phyloP scores from a whole-genome alignment of 441 rosid species.

The Gossypium davidsonii region DNA sequence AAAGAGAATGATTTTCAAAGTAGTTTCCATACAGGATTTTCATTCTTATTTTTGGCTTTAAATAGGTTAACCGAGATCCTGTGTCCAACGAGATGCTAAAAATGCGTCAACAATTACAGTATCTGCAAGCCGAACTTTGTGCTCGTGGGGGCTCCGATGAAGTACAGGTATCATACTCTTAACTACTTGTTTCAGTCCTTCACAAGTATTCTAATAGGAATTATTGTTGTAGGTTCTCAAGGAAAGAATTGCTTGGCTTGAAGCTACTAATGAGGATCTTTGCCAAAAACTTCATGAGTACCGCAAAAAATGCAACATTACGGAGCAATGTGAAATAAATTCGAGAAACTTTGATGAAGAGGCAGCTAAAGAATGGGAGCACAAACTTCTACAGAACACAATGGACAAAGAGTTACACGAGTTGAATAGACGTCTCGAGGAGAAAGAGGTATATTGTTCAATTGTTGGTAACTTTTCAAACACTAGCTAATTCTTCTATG shows the following conservation, averaged over 20 bases:
- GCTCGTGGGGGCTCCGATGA: constrained; percentile 80
- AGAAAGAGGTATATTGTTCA: constrained; percentile 70
- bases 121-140: constrained; percentile 92
- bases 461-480: background rate
- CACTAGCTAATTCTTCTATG: constrained; percentile 1
- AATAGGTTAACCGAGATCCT: constrained; percentile 93
- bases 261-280: constrained; percentile 88
- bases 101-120: constrained; percentile 93
- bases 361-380: constrained; percentile 96
- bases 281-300: constrained; percentile 85
- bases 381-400: constrained; percentile 75
- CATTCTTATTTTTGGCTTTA: constrained; percentile 9
- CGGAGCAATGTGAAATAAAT: constrained; percentile 63
- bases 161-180: constrained; percentile 51
- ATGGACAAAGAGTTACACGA: constrained; percentile 95
- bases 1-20: constrained; percentile 1
- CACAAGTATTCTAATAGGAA: constrained; percentile 4
- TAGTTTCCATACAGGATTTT: background rate
- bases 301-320: constrained; percentile 56
- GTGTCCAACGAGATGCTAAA: constrained; percentile 89
- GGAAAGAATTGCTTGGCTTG: constrained; percentile 91
- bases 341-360: constrained; percentile 80
- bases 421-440: constrained; percentile 79
- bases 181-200: background rate
- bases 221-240: constrained; percentile 54